Evolutionary conservation across 2,329 filamentous ascomycete species (phyloP), one percentile per base, ranked within the genome.

Genomic region (Aspergillus sp.): DNA sequence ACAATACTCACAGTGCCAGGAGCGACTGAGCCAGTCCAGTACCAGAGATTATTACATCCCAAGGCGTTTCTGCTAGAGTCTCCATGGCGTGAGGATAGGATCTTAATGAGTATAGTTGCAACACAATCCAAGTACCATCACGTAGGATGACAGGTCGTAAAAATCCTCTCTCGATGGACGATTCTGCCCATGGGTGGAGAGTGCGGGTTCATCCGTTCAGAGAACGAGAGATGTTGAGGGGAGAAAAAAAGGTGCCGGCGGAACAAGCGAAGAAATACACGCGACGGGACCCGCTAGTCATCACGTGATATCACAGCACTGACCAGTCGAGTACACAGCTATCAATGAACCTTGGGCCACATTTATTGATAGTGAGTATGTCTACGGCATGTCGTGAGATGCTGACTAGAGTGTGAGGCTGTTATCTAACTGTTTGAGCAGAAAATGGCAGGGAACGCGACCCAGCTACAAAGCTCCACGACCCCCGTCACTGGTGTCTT

Each of bases 11-110:
- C 88, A 91, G 78, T 71, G 88, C 88, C 69, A 93, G 81, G 63
- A 93, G 82, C 59, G 88, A 91, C 77, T 92, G 87, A 68, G 87
- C 81, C 66, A 92, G 77, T 64, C 88, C 88, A 61, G 89, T 92
- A 66, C 89, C 88, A 67, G 84, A 84, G 72, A 93, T 89, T 64
- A 90, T 80, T 66, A 88, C 84, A 78, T 93, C 88, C 88, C 88
- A 93, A 57, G 81, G 76, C 63, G 87, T 88, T 56, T 90, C 87
- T 71, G 81, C 80, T 62, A 92, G 77, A 60, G 85, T 85, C 75
- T 92, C 88, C 88, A 92, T 91, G 42, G 48, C 50, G 49, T 53
- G 52, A 21, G 53, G 19, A 53, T 58, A 54, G 62, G 53, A 20
- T 34, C 47, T 66, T 46, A 52, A 50, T 56, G 19, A 38, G n/a